Percentiles rank a stretch among this genome's conserved stretches.
Conservation (phyloP, 2,329 filamentous ascomycete species). For the Calonectria leucothoes region DNA sequence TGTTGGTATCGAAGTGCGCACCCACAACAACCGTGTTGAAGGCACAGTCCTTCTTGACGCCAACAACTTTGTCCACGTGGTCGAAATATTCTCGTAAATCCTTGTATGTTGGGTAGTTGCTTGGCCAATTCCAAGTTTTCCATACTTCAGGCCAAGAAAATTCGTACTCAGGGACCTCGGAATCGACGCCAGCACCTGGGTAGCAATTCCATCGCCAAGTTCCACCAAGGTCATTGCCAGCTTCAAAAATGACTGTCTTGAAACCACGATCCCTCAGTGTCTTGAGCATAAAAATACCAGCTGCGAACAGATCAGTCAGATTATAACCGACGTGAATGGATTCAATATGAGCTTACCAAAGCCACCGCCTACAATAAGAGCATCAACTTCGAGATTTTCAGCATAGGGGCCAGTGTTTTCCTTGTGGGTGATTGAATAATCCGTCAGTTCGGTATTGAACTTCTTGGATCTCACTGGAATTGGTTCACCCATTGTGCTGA, state of each 20-base stretch:
- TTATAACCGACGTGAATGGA: background rate
- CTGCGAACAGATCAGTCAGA: constrained; percentile 26
- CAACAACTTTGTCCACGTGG: constrained; percentile 65
- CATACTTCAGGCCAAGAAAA: constrained; percentile 63
- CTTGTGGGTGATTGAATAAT: constrained; percentile 47
- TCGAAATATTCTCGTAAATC: constrained; percentile 70
- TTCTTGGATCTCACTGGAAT: constrained; percentile 44
- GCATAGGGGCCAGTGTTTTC: constrained; percentile 53
- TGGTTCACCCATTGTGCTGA: constrained; percentile 35
- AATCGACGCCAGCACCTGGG: constrained; percentile 66
- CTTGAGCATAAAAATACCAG: constrained; percentile 63
- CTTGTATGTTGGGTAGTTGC: constrained; percentile 61
- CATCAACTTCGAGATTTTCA: constrained; percentile 56
- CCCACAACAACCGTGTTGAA: constrained; percentile 67
- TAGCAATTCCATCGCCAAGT: constrained; percentile 70
- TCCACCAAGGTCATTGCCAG: constrained; percentile 62
- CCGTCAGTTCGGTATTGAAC: constrained; percentile 55
- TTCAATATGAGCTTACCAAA: constrained; percentile 46
- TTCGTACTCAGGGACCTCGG: constrained; percentile 64
- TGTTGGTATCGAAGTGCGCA: constrained; percentile 61
- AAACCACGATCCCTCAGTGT: constrained; percentile 62
- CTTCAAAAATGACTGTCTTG: constrained; percentile 63
- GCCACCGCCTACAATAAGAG: constrained; percentile 58
- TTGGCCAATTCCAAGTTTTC: constrained; percentile 68
- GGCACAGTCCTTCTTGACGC: constrained; percentile 66